Base-by-base conservation (phyloP, 2,329 filamentous ascomycete species). In the Penicillium sp. region DNA sequence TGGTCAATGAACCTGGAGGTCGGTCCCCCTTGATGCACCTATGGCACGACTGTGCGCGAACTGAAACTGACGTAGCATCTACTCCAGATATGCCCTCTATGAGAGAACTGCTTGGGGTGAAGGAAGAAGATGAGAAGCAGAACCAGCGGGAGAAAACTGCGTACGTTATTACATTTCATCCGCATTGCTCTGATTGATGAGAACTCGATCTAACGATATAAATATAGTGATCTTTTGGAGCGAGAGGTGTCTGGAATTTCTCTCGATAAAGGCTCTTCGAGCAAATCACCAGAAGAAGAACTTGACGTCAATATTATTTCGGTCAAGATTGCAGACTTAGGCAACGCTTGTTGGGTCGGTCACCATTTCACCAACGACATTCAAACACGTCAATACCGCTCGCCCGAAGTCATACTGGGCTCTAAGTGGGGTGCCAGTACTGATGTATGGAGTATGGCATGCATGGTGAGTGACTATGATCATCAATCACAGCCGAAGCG, bases 281-380 rank as follows among this genome's bases (percentile, higher is more conserved):
- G 39, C 10, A 57, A 63, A 31, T 64, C 68, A 29, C 52, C 50
- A 3, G 70, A 74, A 38, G 71, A 67, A 13, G 64, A 72, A 46
- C 63, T 64, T 15, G 67, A 71, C 39, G 81, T 82, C 65, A 90
- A 92, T 62, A 89, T 92, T 63, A 97, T 99, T 68, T 97, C 93
- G 34, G 94, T 99, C 75, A 99, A 99, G 80, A 99, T 99, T 79
- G 94, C 94, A 41, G 94, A 99, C 80, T 81, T 99, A 55, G 94
- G 94, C 59, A 99, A 99, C 73, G 94, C 94, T 21, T 99, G 94
- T 79, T 99, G 94, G 94, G 92, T 96, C 29, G 92, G 92, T 64
- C 94, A 99, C 73, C 94, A 99, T 76, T 99, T 99, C 77, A 99
- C 94, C 71, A 97, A 99, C 72, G 94, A 99, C 73, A 99, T 99